Percentiles rank a stretch among this genome's conserved stretches.
These are phyloP conservation scores for Pythium periplocum DNA, from an alignment of 352 stramenopile genomes.

Conservation along the genomic window DNA sequence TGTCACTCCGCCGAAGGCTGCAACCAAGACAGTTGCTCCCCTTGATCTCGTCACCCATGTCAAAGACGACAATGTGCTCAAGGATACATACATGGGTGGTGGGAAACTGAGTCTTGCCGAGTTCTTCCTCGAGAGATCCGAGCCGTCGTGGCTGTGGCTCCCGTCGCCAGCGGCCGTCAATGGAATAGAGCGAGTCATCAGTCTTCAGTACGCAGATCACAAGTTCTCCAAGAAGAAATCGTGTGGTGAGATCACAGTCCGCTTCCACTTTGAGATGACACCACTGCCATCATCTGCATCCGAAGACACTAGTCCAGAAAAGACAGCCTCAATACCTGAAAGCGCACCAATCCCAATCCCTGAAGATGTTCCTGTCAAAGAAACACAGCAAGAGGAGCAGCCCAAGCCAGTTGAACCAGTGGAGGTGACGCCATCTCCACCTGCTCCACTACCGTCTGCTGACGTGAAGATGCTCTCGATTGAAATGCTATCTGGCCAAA, in stretches of 20 bases:
- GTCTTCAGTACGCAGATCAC: constrained; percentile 24
- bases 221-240: constrained; percentile 30
- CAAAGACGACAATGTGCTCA: constrained; percentile 38
- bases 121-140: constrained; percentile 14
- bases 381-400: too few species aligned
- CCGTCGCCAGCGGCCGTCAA: not conserved
- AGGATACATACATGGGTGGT: constrained; percentile 37
- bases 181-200: constrained; percentile 12
- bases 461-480: constrained; percentile 36
- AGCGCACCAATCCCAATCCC: too few species aligned
- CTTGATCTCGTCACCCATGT: constrained; percentile 27
- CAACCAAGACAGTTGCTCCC: constrained; percentile 13
- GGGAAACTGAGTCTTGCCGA: constrained; percentile 26
- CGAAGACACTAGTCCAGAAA: too few species aligned
- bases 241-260: constrained; percentile 31
- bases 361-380: too few species aligned
- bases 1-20: not conserved
- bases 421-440: not conserved
- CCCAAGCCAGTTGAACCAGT: too few species aligned
- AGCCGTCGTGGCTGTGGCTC: constrained; percentile 3
- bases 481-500: constrained; percentile 26
- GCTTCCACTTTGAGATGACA: constrained; percentile 22
- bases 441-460: not conserved
- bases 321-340: too few species aligned
- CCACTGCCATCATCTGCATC: too few species aligned